Percentiles rank a stretch among this genome's conserved stretches.
Evolutionary conservation across 2,329 filamentous ascomycete species (phyloP).

Genomic region (Teratosphaeria destructans): DNA sequence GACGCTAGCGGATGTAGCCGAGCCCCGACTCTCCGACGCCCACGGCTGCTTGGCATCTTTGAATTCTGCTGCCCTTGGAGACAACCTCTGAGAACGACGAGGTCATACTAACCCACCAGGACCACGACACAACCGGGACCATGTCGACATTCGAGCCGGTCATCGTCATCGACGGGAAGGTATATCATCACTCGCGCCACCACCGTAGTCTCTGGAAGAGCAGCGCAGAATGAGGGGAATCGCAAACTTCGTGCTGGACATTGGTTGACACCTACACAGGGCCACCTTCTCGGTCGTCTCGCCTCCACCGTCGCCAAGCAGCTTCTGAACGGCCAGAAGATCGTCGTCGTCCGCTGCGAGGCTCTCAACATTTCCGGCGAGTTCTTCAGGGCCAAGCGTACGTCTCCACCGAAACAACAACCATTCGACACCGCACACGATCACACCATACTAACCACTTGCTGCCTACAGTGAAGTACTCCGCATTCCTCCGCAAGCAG

Average conservation of each 20-base stretch:
- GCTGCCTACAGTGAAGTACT: conserved; percentile 87
- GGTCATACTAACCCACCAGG: neutral
- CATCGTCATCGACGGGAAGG: conserved; percentile 99
- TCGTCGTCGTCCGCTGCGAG: conserved; percentile 97
- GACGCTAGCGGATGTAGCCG: neutral
- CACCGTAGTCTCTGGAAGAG: neutral
- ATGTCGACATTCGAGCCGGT: conserved; percentile 57
- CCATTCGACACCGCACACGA: neutral
- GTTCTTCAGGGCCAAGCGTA: conserved; percentile 99
- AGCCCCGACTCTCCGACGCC: neutral
- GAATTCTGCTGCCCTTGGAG: neutral
- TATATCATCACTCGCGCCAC: neutral
- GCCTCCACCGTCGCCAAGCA: conserved; percentile 98
- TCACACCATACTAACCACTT: conserved; percentile 1
- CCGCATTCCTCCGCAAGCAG: conserved; percentile 99
- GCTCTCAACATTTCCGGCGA: conserved; percentile 99
- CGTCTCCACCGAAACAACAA: conserved; percentile 39
- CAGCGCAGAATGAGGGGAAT: neutral
- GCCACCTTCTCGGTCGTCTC: conserved; percentile 97
- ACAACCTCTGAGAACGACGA: neutral
- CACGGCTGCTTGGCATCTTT: neutral
- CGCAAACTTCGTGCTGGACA: neutral
- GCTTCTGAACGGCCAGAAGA: conserved; percentile 98
- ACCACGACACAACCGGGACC: conserved; percentile 27
- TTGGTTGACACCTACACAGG: neutral